Conservation (phyloP, 495 filamentous ascomycete species). For the Hypoxylon crocopeplum region DNA sequence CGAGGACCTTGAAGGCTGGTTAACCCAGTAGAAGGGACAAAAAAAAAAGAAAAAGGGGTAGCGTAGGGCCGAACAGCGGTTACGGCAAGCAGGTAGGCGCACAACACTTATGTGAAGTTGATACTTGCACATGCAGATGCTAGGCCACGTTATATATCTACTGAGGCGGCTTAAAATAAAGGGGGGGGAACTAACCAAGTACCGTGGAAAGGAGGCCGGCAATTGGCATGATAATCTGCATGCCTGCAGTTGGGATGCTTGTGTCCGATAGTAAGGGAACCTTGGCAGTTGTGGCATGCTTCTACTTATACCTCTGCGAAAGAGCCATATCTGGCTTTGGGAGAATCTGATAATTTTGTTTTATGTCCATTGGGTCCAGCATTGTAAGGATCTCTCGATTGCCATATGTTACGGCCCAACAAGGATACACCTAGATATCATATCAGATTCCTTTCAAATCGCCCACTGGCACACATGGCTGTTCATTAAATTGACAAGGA, state of each 20-base stretch:
- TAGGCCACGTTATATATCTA: conserved; percentile 5
- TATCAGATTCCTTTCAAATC: not conserved
- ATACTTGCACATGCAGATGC: conserved; percentile 12
- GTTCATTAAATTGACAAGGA: not conserved
- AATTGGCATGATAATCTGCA: conserved; percentile 30
- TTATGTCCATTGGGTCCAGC: too few relatives aligned
- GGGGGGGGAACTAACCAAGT: not conserved
- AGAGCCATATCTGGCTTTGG: too few relatives aligned
- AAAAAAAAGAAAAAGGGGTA: not conserved
- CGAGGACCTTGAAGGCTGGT: not conserved
- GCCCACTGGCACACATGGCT: not conserved
- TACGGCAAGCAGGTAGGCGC: conserved; percentile 14
- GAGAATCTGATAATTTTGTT: too few relatives aligned
- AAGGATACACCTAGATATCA: conserved; percentile 26
- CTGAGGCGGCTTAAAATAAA: conserved; percentile 25
- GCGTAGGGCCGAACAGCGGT: conserved; percentile 11
- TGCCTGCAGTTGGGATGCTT: conserved; percentile 26
- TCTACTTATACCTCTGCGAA: not conserved
- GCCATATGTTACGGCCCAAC: conserved; percentile 8
- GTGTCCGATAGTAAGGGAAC: conserved; percentile 12
- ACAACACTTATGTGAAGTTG: conserved; percentile 27
- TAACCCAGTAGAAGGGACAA: not conserved
- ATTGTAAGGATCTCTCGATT: conserved; percentile 16
- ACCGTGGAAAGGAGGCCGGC: conserved; percentile 6
- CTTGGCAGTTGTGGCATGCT: not conserved